These are phyloP conservation scores for Leccinum incarnatum DNA, from an alignment of 768 basidiomycete species.

Conservation along the genomic window DNA sequence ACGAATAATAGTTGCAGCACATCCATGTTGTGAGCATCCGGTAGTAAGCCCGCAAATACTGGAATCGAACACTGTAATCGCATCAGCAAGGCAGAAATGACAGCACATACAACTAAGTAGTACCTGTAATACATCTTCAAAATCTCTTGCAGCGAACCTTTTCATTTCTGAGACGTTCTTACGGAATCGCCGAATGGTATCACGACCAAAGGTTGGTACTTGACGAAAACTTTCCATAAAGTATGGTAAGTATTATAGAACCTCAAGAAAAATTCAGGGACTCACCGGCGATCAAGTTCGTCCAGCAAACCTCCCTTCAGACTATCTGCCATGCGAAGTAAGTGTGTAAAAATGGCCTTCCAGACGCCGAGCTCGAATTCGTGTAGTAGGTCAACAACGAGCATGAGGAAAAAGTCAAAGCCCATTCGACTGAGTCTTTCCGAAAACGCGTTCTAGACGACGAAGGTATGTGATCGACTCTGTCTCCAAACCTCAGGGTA, in stretches of 20 bases:
- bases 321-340: neutral
- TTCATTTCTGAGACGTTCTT: slow-evolving; percentile 3
- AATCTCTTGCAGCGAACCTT: neutral
- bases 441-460: no score
- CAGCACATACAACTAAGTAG: no score
- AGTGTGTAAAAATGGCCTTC: neutral
- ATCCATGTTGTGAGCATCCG: neutral
- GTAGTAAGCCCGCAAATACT: neutral
- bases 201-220: neutral
- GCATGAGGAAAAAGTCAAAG: neutral
- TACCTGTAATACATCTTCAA: neutral
- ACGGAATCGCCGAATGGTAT: neutral
- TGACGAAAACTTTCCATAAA: neutral
- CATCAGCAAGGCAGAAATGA: no score
- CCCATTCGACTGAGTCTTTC: neutral
- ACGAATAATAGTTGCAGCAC: neutral
- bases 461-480: no score
- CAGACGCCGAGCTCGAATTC: neutral
- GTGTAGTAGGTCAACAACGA: neutral
- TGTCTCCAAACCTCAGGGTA: neutral
- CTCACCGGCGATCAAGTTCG: neutral
- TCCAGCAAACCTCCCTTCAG: neutral
- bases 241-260: neutral
- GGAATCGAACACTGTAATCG: neutral
- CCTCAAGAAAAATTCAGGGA: no score